Percentiles rank a stretch among this genome's conserved stretches.
Evolutionary conservation across 495 filamentous ascomycete species (phyloP).

Genomic region (Talaromyces ruber): DNA sequence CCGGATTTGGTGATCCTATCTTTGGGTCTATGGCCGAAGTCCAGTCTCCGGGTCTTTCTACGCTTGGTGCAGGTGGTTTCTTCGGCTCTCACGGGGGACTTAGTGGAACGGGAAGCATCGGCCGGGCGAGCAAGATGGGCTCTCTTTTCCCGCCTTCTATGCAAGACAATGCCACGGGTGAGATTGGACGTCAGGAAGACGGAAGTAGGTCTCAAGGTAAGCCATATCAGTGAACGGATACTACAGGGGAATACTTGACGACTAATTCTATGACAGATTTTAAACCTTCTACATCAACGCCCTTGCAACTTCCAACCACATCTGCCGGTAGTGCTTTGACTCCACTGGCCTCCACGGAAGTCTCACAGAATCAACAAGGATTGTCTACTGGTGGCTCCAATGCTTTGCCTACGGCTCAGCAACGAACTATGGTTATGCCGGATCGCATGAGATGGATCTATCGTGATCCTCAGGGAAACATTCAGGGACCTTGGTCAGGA

Average conservation of each 20-base stretch:
- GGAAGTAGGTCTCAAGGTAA: constrained; percentile 15
- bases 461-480: constrained; percentile 82
- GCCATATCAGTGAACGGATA: neutral
- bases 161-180: constrained; percentile 74
- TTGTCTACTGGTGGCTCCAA: constrained; percentile 20
- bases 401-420: constrained; percentile 58
- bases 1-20: constrained; percentile 62
- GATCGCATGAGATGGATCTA: constrained; percentile 99
- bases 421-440: constrained; percentile 96
- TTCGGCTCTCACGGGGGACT: constrained; percentile 43
- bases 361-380: constrained; percentile 16
- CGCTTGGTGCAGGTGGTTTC: constrained; percentile 46
- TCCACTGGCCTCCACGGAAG: constrained; percentile 22
- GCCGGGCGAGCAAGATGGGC: constrained; percentile 73
- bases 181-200: constrained; percentile 43
- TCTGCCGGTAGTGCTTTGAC: constrained; percentile 32
- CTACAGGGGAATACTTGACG: neutral
- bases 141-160: constrained; percentile 80
- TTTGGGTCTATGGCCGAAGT: constrained; percentile 67
- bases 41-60: constrained; percentile 64
- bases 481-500: constrained; percentile 91
- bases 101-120: constrained; percentile 42
- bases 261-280: neutral
- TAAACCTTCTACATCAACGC: constrained; percentile 24
- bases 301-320: constrained; percentile 33